Base-by-base conservation (phyloP, 345 rosid species). In the Brassica incana region DNA sequence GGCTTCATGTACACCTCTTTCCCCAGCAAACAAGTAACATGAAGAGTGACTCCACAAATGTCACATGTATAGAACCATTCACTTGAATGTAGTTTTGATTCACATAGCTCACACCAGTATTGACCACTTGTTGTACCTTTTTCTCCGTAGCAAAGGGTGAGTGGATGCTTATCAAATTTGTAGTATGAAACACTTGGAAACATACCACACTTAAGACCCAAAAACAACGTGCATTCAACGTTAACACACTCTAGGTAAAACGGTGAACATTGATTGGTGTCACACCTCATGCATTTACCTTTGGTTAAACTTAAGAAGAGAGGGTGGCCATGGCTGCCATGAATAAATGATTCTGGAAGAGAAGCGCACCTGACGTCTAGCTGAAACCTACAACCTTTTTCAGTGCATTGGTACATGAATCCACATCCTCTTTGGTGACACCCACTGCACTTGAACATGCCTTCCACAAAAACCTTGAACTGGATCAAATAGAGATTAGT, bases 31-130 rank as follows among this genome's bases (percentile, higher is more conserved):
- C 64, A 59, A 23, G 14, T 11, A 59, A 59, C 64, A 59, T 59
- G 64, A 59, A 23, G 11, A 59, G 64, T 59, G 32, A 59, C 64
- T 8, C 12, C 2, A 59, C 64, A 59, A 8, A 2, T 9, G 14
- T 59, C 32, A 59, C 64, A 59, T 23, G 64, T 20, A 59, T 59
- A 59, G 32, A 59, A 59, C 64, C 64, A 59, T 59, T 59, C 32
- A 8, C 64, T 23, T 59, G 64, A 11, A 23, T 59, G 5, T 59
- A 59, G 4, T 27, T 0, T 59, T 59, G 30, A 1, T 59, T 59
- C 64, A 23, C 64, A 59, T 59, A 59, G 12, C 29, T 59, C 64
- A 23, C 64, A 59, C 64, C 64, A 59, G 64, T 59, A 59, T 27
- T 59, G 30, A 16, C 30, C 30, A 20, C 64, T 18, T 6, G 5